phyloP scores from a whole-genome alignment of 2,329 filamentous ascomycete species.

The Aspergillus ochraceus region DNA sequence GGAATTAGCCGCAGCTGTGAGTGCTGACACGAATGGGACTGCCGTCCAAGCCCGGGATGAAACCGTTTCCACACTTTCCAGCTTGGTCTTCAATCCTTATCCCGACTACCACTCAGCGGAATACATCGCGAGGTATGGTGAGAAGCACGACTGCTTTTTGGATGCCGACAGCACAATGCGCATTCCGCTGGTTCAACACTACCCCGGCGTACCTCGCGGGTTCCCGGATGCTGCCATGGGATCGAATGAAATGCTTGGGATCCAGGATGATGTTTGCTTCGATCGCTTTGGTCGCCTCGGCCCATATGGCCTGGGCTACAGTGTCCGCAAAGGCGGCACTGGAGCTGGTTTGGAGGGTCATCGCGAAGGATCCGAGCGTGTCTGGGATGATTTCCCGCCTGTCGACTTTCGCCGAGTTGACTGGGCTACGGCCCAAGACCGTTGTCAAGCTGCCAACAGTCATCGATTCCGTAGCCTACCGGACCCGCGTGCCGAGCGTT shows the following conservation, averaged over 20 bases:
- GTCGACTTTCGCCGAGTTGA: conserved; percentile 76
- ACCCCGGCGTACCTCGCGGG: conserved; percentile 74
- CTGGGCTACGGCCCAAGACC: conserved; percentile 76
- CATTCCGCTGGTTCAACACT: conserved; percentile 71
- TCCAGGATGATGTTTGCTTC: conserved; percentile 87
- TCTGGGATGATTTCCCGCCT: conserved; percentile 70
- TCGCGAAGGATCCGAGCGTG: conserved; percentile 72
- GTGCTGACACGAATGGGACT: conserved; percentile 31
- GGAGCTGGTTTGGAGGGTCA: conserved; percentile 86
- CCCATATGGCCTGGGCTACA: conserved; percentile 89
- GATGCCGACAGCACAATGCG: conserved; percentile 63
- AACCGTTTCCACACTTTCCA: conserved; percentile 39
- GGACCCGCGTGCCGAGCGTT: conserved; percentile 35
- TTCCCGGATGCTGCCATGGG: conserved; percentile 84
- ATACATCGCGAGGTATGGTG: conserved; percentile 58
- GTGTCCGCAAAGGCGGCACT: conserved; percentile 71
- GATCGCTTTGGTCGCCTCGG: conserved; percentile 86
- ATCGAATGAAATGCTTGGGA: conserved; percentile 76
- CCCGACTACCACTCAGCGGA: conserved; percentile 60
- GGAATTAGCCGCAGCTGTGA: conserved; percentile 50
- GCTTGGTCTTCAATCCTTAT: conserved; percentile 67
- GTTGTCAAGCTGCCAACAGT: conserved; percentile 70
- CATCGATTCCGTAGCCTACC: conserved; percentile 61
- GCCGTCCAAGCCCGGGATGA: conserved; percentile 24
- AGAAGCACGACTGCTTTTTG: conserved; percentile 75